phyloP scores from a whole-genome alignment of 2,329 filamentous ascomycete species.

The Nothophoma quercina region DNA sequence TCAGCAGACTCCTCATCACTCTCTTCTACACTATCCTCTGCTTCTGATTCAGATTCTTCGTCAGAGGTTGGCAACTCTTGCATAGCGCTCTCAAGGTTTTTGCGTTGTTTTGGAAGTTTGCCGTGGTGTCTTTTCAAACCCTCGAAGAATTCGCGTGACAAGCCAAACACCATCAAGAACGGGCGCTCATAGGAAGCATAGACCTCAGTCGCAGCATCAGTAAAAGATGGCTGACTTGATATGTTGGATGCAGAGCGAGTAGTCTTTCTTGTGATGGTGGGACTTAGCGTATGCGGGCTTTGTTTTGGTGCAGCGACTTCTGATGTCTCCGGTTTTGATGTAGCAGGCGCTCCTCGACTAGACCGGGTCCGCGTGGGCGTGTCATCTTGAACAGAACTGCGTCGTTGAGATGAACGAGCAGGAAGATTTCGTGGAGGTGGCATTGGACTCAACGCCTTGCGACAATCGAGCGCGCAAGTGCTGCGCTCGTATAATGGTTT shows the following conservation, averaged over 20 bases:
- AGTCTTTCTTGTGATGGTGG: conserved; percentile 40
- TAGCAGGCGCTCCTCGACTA: conserved; percentile 40
- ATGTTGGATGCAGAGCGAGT: conserved; percentile 48
- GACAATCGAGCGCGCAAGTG: conserved; percentile 16
- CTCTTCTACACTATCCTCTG: conserved; percentile 32
- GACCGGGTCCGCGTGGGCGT: conserved; percentile 44
- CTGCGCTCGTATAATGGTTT: conserved; percentile 23
- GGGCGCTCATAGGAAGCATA: conserved; percentile 44
- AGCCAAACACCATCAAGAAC: conserved; percentile 45
- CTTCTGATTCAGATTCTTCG: conserved; percentile 28
- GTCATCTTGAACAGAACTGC: conserved; percentile 44
- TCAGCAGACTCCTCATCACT: conserved; percentile 34
- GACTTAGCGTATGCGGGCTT: conserved; percentile 37
- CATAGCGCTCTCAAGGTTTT: conserved; percentile 23
- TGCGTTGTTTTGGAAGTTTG: conserved; percentile 37
- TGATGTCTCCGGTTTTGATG: conserved; percentile 37
- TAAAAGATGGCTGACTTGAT: conserved; percentile 40
- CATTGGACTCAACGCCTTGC: conserved; percentile 28
- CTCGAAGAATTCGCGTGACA: conserved; percentile 44
- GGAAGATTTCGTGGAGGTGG: conserved; percentile 35
- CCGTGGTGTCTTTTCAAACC: conserved; percentile 39
- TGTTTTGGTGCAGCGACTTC: conserved; percentile 36
- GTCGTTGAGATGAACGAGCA: conserved; percentile 40
- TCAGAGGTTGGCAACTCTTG: conserved; percentile 26
- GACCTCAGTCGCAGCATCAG: conserved; percentile 36